Conservation (phyloP, 2,329 filamentous ascomycete genomes). For the Microsporum canis region DNA sequence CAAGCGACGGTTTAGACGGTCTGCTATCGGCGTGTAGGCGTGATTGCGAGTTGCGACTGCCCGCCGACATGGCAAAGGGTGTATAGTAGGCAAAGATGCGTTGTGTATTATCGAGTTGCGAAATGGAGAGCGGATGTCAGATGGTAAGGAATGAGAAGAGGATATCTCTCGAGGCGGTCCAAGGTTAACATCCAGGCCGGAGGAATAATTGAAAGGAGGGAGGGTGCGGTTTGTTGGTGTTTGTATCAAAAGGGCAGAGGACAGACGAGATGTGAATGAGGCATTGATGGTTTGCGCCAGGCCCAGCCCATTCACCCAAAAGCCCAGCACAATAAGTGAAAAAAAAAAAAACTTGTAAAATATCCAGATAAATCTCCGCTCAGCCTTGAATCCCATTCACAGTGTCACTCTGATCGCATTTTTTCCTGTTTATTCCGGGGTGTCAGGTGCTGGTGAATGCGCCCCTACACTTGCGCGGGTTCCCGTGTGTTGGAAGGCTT, state of each 20-base stretch:
- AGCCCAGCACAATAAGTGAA: not conserved
- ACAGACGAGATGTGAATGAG: not conserved
- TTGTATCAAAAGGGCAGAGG: not conserved
- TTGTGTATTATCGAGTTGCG: not conserved
- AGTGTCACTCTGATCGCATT: not conserved
- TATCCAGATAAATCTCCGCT: not conserved
- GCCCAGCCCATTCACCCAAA: conserved; percentile 5
- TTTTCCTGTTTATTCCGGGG: not conserved
- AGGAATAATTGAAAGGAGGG: not conserved
- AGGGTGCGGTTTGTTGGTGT: not conserved
- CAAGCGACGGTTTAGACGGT: conserved; percentile 5
- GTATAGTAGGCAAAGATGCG: not conserved
- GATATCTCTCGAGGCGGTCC: conserved; percentile 1
- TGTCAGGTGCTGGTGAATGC: not conserved
- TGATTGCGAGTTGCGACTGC: conserved; percentile 8
- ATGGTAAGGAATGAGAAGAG: not conserved
- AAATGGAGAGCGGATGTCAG: not conserved
- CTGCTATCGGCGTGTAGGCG: conserved; percentile 8
- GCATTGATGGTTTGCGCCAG: conserved; percentile 10
- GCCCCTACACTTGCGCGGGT: too few species aligned
- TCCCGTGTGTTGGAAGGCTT: not conserved
- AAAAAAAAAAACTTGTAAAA: not conserved
- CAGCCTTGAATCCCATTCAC: not conserved
- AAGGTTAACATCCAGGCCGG: conserved; percentile 4
- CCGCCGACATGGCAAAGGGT: conserved; percentile 14